Percentiles rank a stretch among this genome's conserved stretches.
Conservation (phyloP, 495 filamentous ascomycete species). For the Neurospora sp. region DNA sequence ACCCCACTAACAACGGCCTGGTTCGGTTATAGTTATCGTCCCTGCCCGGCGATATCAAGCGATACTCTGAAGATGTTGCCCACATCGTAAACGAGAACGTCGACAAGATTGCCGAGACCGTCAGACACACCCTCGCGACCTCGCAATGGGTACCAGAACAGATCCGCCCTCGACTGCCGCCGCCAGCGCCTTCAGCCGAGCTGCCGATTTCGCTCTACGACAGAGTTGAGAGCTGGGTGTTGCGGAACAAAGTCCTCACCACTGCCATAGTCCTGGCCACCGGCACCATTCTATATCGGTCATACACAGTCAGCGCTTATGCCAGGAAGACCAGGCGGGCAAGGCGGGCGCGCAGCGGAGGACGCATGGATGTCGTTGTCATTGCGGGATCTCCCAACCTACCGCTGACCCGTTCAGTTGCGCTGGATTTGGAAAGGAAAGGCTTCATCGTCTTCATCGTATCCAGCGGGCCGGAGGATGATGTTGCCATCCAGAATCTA, state of each 20-base stretch:
- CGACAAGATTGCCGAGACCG: slow-evolving; percentile 51
- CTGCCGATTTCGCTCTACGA: slow-evolving; percentile 27
- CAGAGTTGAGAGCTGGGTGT: slow-evolving; percentile 48
- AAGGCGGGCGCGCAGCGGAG: slow-evolving; percentile 68
- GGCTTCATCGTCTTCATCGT: slow-evolving; percentile 92
- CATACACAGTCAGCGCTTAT: slow-evolving; percentile 50
- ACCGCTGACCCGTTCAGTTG: slow-evolving; percentile 69
- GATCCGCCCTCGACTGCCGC: slow-evolving; percentile 48
- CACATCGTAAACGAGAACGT: slow-evolving; percentile 69
- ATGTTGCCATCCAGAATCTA: slow-evolving; percentile 64
- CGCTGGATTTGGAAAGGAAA: slow-evolving; percentile 75
- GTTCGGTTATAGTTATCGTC: slow-evolving; percentile 48
- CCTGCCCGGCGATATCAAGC: slow-evolving; percentile 59
- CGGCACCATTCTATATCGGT: slow-evolving; percentile 56
- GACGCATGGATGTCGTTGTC: slow-evolving; percentile 80
- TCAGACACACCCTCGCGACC: slow-evolving; percentile 53
- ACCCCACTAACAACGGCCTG: background rate
- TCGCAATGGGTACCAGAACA: slow-evolving; percentile 61
- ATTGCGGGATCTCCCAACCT: slow-evolving; percentile 74
- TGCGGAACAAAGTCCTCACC: slow-evolving; percentile 57
- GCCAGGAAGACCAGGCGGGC: slow-evolving; percentile 62
- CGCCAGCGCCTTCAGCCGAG: slow-evolving; percentile 30
- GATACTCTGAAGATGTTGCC: slow-evolving; percentile 55
- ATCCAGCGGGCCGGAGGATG: slow-evolving; percentile 69
- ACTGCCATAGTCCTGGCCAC: slow-evolving; percentile 57